Evolutionary conservation across 2,329 filamentous ascomycete genomes (phyloP), one percentile per base, ranked within the genome.

Genomic region (Aspergillus ustus): DNA sequence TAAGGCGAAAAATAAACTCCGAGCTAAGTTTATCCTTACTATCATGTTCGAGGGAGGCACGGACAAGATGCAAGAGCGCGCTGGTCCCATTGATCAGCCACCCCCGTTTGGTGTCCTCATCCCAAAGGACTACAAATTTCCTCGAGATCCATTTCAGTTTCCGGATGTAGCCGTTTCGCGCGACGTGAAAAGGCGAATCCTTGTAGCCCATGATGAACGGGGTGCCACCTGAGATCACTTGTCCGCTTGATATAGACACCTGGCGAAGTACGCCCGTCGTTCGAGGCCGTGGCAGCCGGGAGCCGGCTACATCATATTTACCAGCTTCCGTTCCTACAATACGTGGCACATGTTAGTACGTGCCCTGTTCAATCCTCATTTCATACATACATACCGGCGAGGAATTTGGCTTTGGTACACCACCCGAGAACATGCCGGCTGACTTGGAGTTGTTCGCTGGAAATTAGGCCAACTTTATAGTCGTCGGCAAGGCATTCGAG

Each of bases 21-120:
- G 48, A 58, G 5, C 22, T 52, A 5, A 45, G 19, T 5, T 44
- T 15, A 19, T 58, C 56, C 9, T 28, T 54, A 9, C 50, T 64
- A 37, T 70, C 57, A 19, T 63, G 50, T 40, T 64, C 54, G 1
- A 76, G 48, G 1, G 72, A 72, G 8, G 72, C 67, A 2, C 71
- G 65, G 13, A 78, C 62, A 3, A 79, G 68, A 57, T 80, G 77
- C 9, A 80, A 69, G n/a, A 80, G 58, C 2, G 73, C 75, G 56
- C 68, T 74, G 4, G 68, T 65, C 6, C 77, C 77, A 57, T 78
- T 73, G 0, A 76, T 62, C 2, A 78, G 55, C 75, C 75, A 79
- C 0, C 69, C 76, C 25, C 72, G 66, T 43, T 65, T 70, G 13
- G 67, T 68, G n/a, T 44, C 63, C 20, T 58, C 67, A 50, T 72